These are phyloP conservation scores for Penicillium verhagenii DNA, from an alignment of 495 filamentous ascomycete genomes.

Conservation along the genomic window DNA sequence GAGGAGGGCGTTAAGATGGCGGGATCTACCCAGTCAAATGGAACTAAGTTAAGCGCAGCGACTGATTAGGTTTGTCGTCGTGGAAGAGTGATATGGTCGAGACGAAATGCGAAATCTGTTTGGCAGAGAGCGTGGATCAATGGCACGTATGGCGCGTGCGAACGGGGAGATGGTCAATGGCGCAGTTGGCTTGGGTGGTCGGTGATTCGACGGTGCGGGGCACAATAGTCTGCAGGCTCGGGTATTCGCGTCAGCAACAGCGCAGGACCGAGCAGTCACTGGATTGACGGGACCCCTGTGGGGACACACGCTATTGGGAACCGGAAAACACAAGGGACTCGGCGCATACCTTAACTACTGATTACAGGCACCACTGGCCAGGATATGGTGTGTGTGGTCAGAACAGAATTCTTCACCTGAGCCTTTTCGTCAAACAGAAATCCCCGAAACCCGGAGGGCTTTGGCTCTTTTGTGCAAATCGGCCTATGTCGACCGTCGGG, in stretches of 20 bases:
- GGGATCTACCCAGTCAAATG: constrained; percentile 16
- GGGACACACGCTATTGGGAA: constrained; percentile 9
- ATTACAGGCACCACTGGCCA: constrained; percentile 13
- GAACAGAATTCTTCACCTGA: constrained; percentile 18
- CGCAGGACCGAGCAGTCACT: constrained; percentile 47
- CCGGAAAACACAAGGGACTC: constrained; percentile 21
- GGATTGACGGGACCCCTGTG: constrained; percentile 27
- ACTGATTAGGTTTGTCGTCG: constrained; percentile 7
- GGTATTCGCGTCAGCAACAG: constrained; percentile 44
- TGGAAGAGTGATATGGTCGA: constrained; percentile 7
- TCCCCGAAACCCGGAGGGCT: constrained; percentile 33
- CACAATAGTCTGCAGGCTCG: constrained; percentile 39
- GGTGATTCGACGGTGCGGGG: constrained; percentile 45
- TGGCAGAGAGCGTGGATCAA: constrained; percentile 28
- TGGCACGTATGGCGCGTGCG: constrained; percentile 29
- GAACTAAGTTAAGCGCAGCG: not conserved
- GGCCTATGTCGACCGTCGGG: constrained; percentile 35
- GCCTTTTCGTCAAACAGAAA: constrained; percentile 27
- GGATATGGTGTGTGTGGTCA: constrained; percentile 8
- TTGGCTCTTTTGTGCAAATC: constrained; percentile 40
- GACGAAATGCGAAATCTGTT: constrained; percentile 18
- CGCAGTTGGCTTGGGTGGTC: constrained; percentile 20
- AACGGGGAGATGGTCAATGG: constrained; percentile 28
- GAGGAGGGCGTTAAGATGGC: not conserved
- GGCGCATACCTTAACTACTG: constrained; percentile 35